Base-by-base conservation (phyloP, 2,329 filamentous ascomycete species). In the Curvularia hawaiiensis region DNA sequence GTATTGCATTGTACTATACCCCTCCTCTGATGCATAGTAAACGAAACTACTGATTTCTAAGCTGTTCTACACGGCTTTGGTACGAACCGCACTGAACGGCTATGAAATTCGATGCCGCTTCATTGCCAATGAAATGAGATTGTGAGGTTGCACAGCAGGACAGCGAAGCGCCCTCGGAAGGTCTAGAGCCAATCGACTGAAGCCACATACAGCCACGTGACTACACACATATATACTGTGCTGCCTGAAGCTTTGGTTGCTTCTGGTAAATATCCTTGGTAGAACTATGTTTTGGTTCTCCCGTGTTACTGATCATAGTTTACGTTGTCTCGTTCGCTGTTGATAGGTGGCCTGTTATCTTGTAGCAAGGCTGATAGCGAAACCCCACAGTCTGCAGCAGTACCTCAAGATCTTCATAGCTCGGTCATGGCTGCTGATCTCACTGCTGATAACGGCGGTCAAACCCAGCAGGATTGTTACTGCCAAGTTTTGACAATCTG, bases 1-100 rank as follows among this genome's bases (percentile, higher is more conserved):
- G 54, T 60, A 52, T 62, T 54, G 52, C 44, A 54, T 64, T 61
- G 61, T 65, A 67, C 50, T 65, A 68, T 68, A 68, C 63, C 65
- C 66, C 52, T 47, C 26, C 47, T 48, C 28, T 38, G 35, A 45
- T 47, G 41, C 28, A 35, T 20, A 43, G 38, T 18, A 18, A 51
- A 31, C 22, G 14, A 50, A 9, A n/a, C 6, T 18, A 38, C 33
- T 35, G 16, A 18, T 38, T 50, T 41, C 9, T n/a, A 22, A n/a
- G 16, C 24, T n/a, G n/a, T 3, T 44, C 5, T 44, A 44, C 8
- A 28, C 16, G 16, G 8, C 24, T 14, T 20, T 44, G 16, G 2
- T 28, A 10, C 41, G 14, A 14, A 18, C 10, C 10, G 14, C 14
- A 18, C 12, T n/a, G 24, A 5, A 2, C 9, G 26, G 26, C 3